Percentiles rank a stretch among this genome's conserved stretches.
These are phyloP conservation scores for Bombardia bombarda DNA, from an alignment of 495 filamentous ascomycete species.

Conservation along the genomic window DNA sequence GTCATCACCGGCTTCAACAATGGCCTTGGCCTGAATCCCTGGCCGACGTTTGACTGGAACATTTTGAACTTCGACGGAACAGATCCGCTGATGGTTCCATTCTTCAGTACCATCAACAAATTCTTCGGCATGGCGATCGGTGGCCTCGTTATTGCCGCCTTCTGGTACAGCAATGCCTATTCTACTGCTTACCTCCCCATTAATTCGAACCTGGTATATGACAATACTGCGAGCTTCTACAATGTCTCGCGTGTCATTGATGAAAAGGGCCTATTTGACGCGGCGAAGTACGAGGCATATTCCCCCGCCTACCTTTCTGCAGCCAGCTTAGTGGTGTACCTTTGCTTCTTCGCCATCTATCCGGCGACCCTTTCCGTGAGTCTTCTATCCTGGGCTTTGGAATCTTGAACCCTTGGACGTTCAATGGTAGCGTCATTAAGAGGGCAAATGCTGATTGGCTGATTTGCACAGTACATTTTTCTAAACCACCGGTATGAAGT, in stretches of 20 bases:
- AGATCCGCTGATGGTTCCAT: conserved; percentile 32
- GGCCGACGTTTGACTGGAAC: conserved; percentile 34
- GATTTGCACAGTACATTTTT: conserved; percentile 11
- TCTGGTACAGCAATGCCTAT: conserved; percentile 30
- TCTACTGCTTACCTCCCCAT: conserved; percentile 28
- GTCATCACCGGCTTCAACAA: conserved; percentile 26
- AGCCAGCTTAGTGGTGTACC: conserved; percentile 23
- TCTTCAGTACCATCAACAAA: conserved; percentile 29
- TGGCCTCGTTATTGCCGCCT: conserved; percentile 18
- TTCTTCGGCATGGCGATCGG: conserved; percentile 22
- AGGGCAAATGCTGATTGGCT: neutral
- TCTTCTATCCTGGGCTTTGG: neutral
- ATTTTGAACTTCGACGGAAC: conserved; percentile 16
- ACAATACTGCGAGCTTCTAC: conserved; percentile 26
- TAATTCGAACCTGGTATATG: conserved; percentile 26
- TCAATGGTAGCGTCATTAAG: no score
- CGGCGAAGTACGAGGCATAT: conserved; percentile 25
- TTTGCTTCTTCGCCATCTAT: conserved; percentile 32
- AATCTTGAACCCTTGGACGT: neutral
- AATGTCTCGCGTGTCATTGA: conserved; percentile 24
- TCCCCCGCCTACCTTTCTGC: conserved; percentile 28
- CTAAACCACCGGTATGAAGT: conserved; percentile 33
- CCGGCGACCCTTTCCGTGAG: conserved; percentile 22
- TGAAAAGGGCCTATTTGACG: conserved; percentile 23
- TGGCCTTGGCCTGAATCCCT: conserved; percentile 30